Conservation (phyloP, 2,329 filamentous ascomycete genomes). For the Claviceps arundinis region DNA sequence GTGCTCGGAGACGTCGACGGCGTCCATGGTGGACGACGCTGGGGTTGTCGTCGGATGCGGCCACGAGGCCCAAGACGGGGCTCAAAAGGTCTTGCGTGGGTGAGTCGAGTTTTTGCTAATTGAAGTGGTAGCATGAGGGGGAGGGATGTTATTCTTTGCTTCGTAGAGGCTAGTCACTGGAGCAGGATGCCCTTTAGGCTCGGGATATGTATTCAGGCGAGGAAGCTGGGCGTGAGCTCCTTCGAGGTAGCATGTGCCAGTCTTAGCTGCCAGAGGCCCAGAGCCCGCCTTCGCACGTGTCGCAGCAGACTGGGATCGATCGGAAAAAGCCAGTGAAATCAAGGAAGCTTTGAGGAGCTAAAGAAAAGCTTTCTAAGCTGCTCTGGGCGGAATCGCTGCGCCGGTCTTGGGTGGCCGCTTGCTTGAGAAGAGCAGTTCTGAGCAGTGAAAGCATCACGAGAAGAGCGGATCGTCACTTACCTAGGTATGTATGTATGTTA, state of each 20-base stretch:
- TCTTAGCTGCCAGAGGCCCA: no score
- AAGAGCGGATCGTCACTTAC: background rate
- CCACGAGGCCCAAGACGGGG: conserved; percentile 17
- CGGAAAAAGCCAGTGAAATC: background rate
- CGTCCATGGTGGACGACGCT: conserved; percentile 30
- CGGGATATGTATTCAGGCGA: no score
- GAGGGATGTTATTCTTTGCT: no score
- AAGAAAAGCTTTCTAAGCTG: background rate
- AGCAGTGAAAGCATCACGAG: background rate
- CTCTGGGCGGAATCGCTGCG: background rate
- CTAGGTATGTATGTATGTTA: no score
- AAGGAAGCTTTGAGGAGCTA: background rate
- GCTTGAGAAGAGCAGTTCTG: background rate
- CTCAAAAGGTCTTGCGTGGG: background rate
- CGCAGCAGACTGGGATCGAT: no score
- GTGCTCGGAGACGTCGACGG: conserved; percentile 45
- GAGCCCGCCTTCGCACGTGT: no score
- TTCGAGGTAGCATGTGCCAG: no score
- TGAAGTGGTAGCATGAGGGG: no score
- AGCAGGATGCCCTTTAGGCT: no score
- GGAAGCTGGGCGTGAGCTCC: no score
- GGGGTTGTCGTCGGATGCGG: conserved; percentile 12
- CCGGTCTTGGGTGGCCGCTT: background rate
- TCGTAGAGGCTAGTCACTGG: no score
- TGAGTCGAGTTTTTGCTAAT: background rate